Evolutionary conservation across 495 filamentous ascomycete species (phyloP).

Genomic region (Xylona heveae): DNA sequence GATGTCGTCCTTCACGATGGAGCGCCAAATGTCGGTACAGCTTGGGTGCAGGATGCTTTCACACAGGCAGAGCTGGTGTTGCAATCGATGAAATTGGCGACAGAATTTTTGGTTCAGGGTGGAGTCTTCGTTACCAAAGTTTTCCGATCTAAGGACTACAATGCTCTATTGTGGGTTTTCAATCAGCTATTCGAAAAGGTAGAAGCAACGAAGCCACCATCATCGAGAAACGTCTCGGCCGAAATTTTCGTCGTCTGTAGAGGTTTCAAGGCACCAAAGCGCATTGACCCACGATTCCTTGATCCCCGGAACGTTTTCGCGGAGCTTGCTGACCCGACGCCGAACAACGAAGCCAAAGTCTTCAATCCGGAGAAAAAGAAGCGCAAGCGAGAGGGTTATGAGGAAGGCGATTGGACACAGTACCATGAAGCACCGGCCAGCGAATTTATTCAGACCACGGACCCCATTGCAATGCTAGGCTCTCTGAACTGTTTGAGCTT

Average conservation of each 20-base stretch:
- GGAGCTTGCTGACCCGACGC: constrained; percentile 69
- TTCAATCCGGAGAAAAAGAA: constrained; percentile 96
- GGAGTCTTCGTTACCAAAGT: constrained; percentile 96
- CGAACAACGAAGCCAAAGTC: constrained; percentile 93
- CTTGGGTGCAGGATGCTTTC: constrained; percentile 97
- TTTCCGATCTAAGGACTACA: constrained; percentile 96
- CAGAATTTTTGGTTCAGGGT: constrained; percentile 75
- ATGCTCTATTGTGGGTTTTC: constrained; percentile 89
- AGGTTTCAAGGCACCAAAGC: constrained; percentile 83
- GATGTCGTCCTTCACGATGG: constrained; percentile 96
- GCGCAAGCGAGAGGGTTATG: constrained; percentile 89
- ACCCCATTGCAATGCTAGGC: constrained; percentile 92
- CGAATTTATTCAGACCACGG: constrained; percentile 85
- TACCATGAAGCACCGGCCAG: constrained; percentile 72
- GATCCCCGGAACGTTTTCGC: constrained; percentile 86
- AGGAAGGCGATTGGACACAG: constrained; percentile 86
- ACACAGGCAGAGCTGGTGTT: constrained; percentile 90
- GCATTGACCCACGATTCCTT: constrained; percentile 78
- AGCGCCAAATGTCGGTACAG: constrained; percentile 91
- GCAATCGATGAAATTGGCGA: constrained; percentile 79
- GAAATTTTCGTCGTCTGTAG: constrained; percentile 97
- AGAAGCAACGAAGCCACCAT: constrained; percentile 92
- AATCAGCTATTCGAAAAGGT: constrained; percentile 90
- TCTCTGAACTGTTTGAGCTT: constrained; percentile 69
- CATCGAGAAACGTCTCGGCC: constrained; percentile 83